Conservation (phyloP, 805 yeast genomes). For the Candida pseudofarinosa region DNA sequence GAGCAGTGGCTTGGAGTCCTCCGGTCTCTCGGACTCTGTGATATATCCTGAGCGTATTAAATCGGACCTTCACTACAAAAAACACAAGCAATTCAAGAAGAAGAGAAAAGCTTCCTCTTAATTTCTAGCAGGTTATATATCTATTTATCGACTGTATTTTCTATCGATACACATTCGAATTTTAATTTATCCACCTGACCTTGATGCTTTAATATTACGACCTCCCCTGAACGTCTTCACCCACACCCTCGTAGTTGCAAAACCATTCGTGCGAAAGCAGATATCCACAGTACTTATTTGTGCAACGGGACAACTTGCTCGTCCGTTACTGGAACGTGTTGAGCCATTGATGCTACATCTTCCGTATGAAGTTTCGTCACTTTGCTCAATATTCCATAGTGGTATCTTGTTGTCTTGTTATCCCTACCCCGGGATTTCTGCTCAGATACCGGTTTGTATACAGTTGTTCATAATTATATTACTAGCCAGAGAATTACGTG, state of each 20-base stretch:
- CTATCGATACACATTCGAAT: neutral
- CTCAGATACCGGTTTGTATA: no score
- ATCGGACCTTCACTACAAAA: constrained; percentile 13
- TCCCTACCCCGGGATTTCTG: no score
- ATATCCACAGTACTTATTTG: no score
- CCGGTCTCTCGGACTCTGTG: constrained; percentile 7
- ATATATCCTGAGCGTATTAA: constrained; percentile 15
- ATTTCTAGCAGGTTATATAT: neutral
- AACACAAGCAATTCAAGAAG: constrained; percentile 12
- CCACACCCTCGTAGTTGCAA: neutral
- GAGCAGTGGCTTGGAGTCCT: neutral
- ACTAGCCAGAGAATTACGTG: no score
- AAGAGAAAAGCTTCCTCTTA: constrained; percentile 7
- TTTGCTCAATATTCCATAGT: no score
- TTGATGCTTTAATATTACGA: neutral
- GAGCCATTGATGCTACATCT: no score
- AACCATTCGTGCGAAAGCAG: no score
- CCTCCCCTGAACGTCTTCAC: neutral
- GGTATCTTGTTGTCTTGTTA: no score
- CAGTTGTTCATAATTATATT: no score
- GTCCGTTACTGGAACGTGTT: no score
- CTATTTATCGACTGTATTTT: neutral
- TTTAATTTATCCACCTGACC: neutral
- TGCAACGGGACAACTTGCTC: no score
- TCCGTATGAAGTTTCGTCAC: no score